Conservation (phyloP, 2,329 filamentous ascomycete genomes). For the Penicillium sp. region DNA sequence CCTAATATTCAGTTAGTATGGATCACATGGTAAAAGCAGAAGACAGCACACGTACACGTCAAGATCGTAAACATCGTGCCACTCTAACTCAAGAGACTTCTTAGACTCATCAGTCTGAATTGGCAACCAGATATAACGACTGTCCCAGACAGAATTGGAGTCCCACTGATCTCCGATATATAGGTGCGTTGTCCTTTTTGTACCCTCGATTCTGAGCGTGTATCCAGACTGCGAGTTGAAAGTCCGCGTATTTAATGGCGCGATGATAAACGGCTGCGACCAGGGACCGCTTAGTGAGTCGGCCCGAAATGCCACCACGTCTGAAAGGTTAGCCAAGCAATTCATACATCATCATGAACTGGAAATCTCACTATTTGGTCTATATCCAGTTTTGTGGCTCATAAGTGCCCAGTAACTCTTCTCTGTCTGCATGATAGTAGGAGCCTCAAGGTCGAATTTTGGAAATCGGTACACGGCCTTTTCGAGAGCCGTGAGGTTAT, state of each 20-base stretch:
- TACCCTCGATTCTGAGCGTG: slow-evolving; percentile 50
- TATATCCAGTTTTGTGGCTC: slow-evolving; percentile 64
- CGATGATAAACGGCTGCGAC: slow-evolving; percentile 56
- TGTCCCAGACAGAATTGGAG: slow-evolving; percentile 57
- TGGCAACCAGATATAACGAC: slow-evolving; percentile 59
- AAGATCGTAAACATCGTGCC: slow-evolving; percentile 59
- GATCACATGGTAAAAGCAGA: neutral
- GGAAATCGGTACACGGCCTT: slow-evolving; percentile 56
- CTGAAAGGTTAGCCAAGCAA: slow-evolving; percentile 21
- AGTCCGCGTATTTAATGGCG: slow-evolving; percentile 53
- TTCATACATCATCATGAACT: neutral
- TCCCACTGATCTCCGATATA: slow-evolving; percentile 59
- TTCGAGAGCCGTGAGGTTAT: slow-evolving; percentile 53
- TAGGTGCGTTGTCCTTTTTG: slow-evolving; percentile 51
- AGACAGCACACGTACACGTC: slow-evolving; percentile 40
- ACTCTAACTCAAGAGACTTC: slow-evolving; percentile 52
- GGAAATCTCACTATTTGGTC: slow-evolving; percentile 52
- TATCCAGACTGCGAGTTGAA: slow-evolving; percentile 57
- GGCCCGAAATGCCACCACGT: slow-evolving; percentile 58
- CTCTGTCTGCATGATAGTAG: slow-evolving; percentile 61
- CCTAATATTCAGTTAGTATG: slow-evolving; percentile 1
- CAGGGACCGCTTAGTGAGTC: slow-evolving; percentile 53
- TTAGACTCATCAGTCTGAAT: slow-evolving; percentile 54
- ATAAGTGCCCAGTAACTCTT: slow-evolving; percentile 61
- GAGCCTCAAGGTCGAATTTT: slow-evolving; percentile 62